Evolutionary conservation across 2,329 filamentous ascomycete species (phyloP).

Genomic region (Aspergillus sojae): DNA sequence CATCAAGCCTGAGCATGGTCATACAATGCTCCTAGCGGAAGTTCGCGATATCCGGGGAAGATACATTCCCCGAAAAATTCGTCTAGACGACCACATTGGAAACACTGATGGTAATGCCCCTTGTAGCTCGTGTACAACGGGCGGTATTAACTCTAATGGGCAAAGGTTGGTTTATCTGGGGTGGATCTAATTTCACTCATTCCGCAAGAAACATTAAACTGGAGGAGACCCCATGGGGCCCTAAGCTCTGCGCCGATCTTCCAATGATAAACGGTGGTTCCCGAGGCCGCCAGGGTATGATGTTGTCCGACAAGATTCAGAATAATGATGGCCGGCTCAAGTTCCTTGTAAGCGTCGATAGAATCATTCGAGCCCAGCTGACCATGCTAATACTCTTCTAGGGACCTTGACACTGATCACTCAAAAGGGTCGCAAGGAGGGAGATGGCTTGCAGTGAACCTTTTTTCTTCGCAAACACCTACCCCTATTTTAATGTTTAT

Average conservation of each 20-base stretch:
- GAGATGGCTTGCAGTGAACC: too few relatives aligned
- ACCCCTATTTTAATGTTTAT: too few relatives aligned
- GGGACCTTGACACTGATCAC: neutral
- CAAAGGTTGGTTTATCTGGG: conserved; percentile 26
- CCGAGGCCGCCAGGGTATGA: conserved; percentile 20
- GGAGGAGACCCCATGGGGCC: conserved; percentile 16
- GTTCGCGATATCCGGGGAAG: conserved; percentile 13
- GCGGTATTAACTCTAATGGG: neutral
- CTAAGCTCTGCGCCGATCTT: conserved; percentile 23
- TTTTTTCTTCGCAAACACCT: too few relatives aligned
- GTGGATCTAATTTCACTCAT: conserved; percentile 21
- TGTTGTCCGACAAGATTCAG: conserved; percentile 21
- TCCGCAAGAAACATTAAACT: conserved; percentile 18
- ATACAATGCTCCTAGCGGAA: conserved; percentile 15
- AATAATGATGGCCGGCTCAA: conserved; percentile 20
- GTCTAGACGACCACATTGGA: conserved; percentile 22
- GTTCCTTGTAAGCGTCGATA: conserved; percentile 15
- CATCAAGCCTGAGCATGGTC: conserved; percentile 13
- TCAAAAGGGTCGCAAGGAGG: too few relatives aligned
- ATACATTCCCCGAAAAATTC: conserved; percentile 11
- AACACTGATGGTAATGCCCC: conserved; percentile 18
- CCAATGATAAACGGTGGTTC: conserved; percentile 14
- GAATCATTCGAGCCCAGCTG: neutral
- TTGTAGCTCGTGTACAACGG: neutral
- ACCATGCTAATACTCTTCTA: neutral